Evolutionary conservation across 2,329 filamentous ascomycete genomes (phyloP).

Genomic region (Pseudocercospora crystallina): DNA sequence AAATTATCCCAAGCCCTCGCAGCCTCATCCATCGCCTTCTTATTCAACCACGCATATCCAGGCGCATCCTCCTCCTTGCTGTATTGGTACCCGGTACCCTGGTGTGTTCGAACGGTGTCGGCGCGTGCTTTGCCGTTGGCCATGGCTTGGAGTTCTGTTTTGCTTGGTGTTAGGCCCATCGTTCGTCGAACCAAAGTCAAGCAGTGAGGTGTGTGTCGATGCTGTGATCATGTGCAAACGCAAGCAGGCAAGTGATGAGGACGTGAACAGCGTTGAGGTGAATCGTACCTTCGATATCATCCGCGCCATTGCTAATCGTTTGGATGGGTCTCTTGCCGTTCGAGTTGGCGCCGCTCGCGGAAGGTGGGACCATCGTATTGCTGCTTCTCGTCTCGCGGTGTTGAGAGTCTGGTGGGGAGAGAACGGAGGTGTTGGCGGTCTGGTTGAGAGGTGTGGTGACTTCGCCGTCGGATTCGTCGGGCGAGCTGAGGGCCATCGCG

Average conservation of each 20-base stretch:
- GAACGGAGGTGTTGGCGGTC: conserved; percentile 42
- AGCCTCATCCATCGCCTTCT: conserved; percentile 58
- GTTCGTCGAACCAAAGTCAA: neutral
- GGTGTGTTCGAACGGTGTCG: conserved; percentile 30
- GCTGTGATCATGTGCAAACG: too few species aligned
- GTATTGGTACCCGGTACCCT: conserved; percentile 35
- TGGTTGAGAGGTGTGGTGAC: conserved; percentile 44
- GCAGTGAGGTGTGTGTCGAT: neutral
- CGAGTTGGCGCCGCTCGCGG: conserved; percentile 31
- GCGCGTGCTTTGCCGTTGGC: conserved; percentile 21
- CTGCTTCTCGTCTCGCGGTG: conserved; percentile 22
- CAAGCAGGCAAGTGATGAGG: too few species aligned
- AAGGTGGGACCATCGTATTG: conserved; percentile 21
- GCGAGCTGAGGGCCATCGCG: conserved; percentile 43
- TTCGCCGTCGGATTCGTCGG: conserved; percentile 28
- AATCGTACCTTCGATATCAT: conserved; percentile 27
- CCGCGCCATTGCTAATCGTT: conserved; percentile 33
- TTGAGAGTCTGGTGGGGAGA: conserved; percentile 58
- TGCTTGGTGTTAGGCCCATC: neutral
- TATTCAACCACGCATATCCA: conserved; percentile 55
- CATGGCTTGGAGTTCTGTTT: conserved; percentile 23
- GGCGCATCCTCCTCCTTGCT: conserved; percentile 43
- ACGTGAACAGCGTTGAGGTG: too few species aligned
- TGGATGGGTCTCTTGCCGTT: conserved; percentile 40
- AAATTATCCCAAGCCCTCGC: conserved; percentile 51